Evolutionary conservation across 192 early-diverging fungal species (phyloP), one percentile per base, ranked within the genome.

Genomic region (Entophlyctis luteolus): DNA sequence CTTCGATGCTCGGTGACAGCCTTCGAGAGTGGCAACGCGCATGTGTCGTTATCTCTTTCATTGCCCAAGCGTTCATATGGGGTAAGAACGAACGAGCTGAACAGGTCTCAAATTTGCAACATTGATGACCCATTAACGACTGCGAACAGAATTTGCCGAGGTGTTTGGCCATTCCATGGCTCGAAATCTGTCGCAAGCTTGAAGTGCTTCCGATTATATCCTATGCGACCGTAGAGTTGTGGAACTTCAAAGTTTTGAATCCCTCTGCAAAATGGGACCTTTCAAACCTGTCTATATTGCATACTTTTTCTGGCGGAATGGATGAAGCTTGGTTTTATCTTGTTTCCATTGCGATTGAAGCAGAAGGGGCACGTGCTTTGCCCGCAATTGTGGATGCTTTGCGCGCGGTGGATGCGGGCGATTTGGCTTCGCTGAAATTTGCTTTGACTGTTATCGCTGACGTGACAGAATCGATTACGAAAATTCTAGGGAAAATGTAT

Each of bases 241-340:
- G 91, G 90, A 98, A 98, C 81, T 98, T 88, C 79, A 78, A 84
- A 54, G 73, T 91, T n/a, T 73, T 98, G n/a, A 91, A 92, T 74
- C 81, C 86, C 25, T 72, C 89, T 27, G 92, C 87, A 8, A 85
- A 86, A 3, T 82, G 88, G 73, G 84, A 90, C 68, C 63, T 91
- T 53, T 84, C 81, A 68, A 98, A 98, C 78, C 68, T 98, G 16
- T 78, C 89, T 12, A 88, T 90, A 0, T 70, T 93, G 60, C 80
- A 89, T 50, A 94, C 91, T 6, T 94, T 93, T 60, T 88, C 91
- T 3, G 92, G 94, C 14, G 84, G 85, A 31, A 81, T 87, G 53
- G 96, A 98, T 74, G 94, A 98, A 83, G 86, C 73, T 1, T 98
- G 96, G 96, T 98, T 98, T 72, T 96, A 94, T 78, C 82, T 98